Conservation (phyloP, 306 rosid species). For the Cucumis cinereus region DNA sequence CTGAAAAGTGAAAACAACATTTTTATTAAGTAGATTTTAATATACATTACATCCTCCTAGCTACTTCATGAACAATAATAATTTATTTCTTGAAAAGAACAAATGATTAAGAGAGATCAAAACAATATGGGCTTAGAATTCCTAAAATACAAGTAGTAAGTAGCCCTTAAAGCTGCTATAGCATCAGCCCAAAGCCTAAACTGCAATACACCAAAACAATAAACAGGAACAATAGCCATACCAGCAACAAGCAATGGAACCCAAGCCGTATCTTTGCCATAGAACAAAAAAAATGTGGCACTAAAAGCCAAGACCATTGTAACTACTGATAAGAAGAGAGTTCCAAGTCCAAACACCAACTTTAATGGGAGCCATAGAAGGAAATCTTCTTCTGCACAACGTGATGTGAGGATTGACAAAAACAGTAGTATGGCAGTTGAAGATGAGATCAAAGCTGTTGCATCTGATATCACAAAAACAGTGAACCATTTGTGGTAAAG, state of each 20-base stretch:
- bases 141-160: no score
- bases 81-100: no score
- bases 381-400: not conserved
- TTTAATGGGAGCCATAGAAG: not conserved
- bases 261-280: not conserved
- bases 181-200: not conserved
- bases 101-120: no score
- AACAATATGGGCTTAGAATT: no score
- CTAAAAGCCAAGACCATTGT: not conserved
- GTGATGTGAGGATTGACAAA: not conserved
- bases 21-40: no score
- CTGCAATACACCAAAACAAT: not conserved
- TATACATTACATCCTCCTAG: no score
- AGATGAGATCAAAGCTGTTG: not conserved
- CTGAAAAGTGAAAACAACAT: no score
- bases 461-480: slow-evolving; percentile 1
- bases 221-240: not conserved
- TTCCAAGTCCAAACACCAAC: not conserved
- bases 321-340: not conserved
- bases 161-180: not conserved
- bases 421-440: not conserved
- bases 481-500: not conserved
- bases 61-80: no score
- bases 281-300: not conserved
- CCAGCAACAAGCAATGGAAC: not conserved